These are phyloP conservation scores for Scedosporium dehoogii DNA, from an alignment of 2,329 filamentous ascomycete species.

Conservation along the genomic window DNA sequence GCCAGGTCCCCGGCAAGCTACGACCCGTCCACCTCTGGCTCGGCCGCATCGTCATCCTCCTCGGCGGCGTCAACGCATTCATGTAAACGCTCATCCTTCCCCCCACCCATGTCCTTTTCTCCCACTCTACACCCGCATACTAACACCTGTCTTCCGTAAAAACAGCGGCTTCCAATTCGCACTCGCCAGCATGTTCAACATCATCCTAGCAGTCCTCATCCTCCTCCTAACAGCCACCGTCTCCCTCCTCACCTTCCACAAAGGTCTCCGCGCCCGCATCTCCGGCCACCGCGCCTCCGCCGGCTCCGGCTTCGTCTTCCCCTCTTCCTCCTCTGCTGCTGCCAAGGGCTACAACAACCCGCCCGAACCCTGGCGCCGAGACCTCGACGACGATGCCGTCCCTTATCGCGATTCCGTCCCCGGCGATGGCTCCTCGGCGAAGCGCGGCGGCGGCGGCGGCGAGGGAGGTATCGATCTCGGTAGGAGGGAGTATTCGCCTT, in stretches of 20 bases:
- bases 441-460: neutral
- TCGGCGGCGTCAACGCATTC: constrained; percentile 47
- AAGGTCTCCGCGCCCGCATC: constrained; percentile 47
- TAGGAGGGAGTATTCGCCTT: constrained; percentile 2
- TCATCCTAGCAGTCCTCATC: constrained; percentile 36
- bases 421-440: neutral
- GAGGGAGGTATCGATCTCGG: neutral
- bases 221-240: constrained; percentile 32
- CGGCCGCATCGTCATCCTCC: constrained; percentile 40
- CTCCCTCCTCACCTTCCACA: constrained; percentile 32
- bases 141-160: neutral
- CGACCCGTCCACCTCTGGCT: constrained; percentile 47
- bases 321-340: constrained; percentile 29
- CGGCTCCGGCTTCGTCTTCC: constrained; percentile 33
- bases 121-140: neutral
- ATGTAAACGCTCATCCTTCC: constrained; percentile 32
- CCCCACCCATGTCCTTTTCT: neutral
- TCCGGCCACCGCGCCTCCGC: constrained; percentile 34
- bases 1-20: constrained; percentile 36
- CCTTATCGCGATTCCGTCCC: neutral
- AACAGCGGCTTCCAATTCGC: constrained; percentile 49
- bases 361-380: neutral
- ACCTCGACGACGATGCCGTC: neutral
- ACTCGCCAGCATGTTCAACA: constrained; percentile 34
- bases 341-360: constrained; percentile 15